Evolutionary conservation across 768 basidiomycete genomes (phyloP), one percentile per base, ranked within the genome.

Genomic region (Kwoniella newhampshirensis): DNA sequence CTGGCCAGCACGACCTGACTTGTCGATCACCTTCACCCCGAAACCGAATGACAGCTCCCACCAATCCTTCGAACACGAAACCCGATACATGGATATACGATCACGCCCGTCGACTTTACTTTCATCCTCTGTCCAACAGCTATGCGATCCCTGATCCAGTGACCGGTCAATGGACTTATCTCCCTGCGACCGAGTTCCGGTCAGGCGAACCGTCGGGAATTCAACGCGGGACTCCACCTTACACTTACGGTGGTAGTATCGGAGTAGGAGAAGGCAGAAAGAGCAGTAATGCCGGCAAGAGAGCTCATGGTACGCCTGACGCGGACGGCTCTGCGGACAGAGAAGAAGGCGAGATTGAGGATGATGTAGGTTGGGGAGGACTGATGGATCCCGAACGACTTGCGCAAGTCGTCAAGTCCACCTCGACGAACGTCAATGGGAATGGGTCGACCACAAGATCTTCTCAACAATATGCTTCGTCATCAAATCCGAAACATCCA

Each of bases 361-460:
- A 70, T 30, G 65, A 72, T 58, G 68, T 69, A 21, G 70, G 68
- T 0, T 70, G 69, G 72, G 70, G 70, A 37, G 70, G 53, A 25
- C 36, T 71, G 44, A 67, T 73, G 68, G 71, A 70, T 23, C 63
- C 65, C 39, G 65, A 63, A 11, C 45, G 67, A 28, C 30, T 72
- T 21, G 58, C 51, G 36, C 26, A 44, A 32, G 62, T 64, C 8
- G 40, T 4, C 23, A 59, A 40, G 27, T 17, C 35, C n/a, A n/a
- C n/a, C n/a, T 11, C n/a, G n/a, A n/a, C n/a, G n/a, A n/a, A 30
- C 23, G 21, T 8, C 32, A 21, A 3, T 11, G 35, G 17, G 15
- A 36, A 15, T 15, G 12, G 11, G 35, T 6, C 32, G 25, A 20
- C 18, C 15, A 35, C 15, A 18, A 9, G 5, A 15, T 7, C 36